Evolutionary conservation across 1,284 basidiomycete genomes (phyloP).

Genomic region (Ustilago bromivora): DNA sequence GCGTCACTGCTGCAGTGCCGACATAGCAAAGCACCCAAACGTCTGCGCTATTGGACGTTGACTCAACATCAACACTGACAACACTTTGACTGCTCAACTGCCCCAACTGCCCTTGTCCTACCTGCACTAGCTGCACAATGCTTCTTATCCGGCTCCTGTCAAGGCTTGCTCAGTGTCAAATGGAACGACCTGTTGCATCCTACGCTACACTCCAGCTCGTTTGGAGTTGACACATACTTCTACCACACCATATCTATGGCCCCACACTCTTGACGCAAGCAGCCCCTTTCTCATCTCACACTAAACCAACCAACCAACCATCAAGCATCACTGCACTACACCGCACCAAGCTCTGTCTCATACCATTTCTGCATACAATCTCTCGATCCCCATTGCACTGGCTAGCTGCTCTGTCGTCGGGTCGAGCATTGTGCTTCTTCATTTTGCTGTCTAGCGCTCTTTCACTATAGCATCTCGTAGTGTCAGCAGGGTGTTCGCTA

Average conservation of each 20-base stretch:
- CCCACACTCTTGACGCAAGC: not conserved
- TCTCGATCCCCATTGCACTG: conserved; percentile 2
- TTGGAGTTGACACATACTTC: conserved; percentile 49
- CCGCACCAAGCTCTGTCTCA: conserved; percentile 7
- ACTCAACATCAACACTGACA: conserved; percentile 44
- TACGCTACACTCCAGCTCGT: conserved; percentile 13
- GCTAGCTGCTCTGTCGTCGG: conserved; percentile 5
- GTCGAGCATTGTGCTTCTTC: not conserved
- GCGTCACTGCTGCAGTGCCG: conserved; percentile 16
- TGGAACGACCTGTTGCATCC: conserved; percentile 29
- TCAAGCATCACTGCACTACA: conserved; percentile 11
- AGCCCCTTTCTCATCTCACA: conserved; percentile 6
- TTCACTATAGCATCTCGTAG: conserved; percentile 3
- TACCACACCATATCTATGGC: conserved; percentile 29
- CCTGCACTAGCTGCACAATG: conserved; percentile 4
- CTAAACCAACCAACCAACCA: not conserved
- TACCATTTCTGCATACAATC: not conserved
- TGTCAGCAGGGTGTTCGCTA: conserved; percentile 4
- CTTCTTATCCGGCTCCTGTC: conserved; percentile 8
- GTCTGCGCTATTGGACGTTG: conserved; percentile 28
- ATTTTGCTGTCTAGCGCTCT: not conserved
- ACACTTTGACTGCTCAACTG: conserved; percentile 20
- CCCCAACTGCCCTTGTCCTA: not conserved
- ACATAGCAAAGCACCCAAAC: not conserved
- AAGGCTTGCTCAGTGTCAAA: conserved; percentile 8